Evolutionary conservation across 495 filamentous ascomycete genomes (phyloP), one percentile per base, ranked within the genome.

Genomic region (Terfezia claveryi): DNA sequence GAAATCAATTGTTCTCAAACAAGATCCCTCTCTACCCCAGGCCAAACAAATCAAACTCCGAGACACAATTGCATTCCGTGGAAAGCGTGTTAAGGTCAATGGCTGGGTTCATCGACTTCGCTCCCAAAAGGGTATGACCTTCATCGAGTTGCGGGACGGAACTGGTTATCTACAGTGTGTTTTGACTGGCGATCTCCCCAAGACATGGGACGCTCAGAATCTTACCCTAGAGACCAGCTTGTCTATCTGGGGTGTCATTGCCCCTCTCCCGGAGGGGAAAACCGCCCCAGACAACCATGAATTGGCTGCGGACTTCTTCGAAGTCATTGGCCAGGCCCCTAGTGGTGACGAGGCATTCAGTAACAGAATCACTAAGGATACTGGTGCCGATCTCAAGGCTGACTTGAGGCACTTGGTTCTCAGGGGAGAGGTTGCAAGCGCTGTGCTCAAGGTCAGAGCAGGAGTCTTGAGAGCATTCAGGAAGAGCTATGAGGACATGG

Each of bases 311-410:
- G 91, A 99, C 66, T 96, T 84, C 72, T 96, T 80, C 72, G 79
- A 80, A 67, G 77, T 98, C 63, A 76, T 88, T 57, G 83, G 87
- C 58, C 78, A 79, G 57, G 87, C 87, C 16, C 84, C 86, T 12
- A 83, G 85, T 52, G 91, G 88, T 63, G 81, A 87, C 57, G 91
- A 96, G 55, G 84, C 92, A 55, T 89, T 94, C 66, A 93, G 86
- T 73, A 94, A 85, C 73, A 81, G 80, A 58, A 86, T 94, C 23
- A 80, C 86, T 46, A 72, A 75, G 51, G 77, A 87, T 59, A 83
- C 84, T 52, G 87, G 94, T 62, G 75, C 80, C 9, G 75, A 81
- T 62, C 87, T 85, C 62, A 79, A 95, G 37, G 75, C 79, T 61
- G 84, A 99, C 72, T 82, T 87, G 71, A 77, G 91, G 36, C 92